Evolutionary conservation across 2,329 filamentous ascomycete species (phyloP), one percentile per base, ranked within the genome.

Genomic region (Fulvia fulva): DNA sequence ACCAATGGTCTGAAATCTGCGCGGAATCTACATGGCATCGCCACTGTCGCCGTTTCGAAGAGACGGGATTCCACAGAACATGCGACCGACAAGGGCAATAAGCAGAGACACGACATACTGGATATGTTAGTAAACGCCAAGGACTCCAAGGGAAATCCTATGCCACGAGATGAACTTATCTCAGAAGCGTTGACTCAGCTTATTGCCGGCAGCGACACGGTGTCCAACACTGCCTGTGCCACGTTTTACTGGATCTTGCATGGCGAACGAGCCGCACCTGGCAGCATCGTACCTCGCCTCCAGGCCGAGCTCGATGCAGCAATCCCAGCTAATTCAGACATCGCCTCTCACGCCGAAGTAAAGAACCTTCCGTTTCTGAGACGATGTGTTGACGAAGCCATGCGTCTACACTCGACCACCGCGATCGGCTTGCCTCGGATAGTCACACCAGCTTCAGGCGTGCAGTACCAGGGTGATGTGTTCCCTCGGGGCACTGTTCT

Each of bases 201-300:
- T 1, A 73, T 73, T n/a, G 71, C 71, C 16, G 71, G 71, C 7
- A 70, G 67, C n/a, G 71, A 73, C 44, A 73, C 71, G 3, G 68
- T 70, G 6, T 70, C 67, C 21, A 73, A 73, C 57, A 72, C 71
- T 1, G 32, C 71, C 5, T 65, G 62, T 22, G 67, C 63, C 16
- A 62, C 61, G 21, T 68, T 64, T 51, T 65, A 65, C 61, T 68
- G 59, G 62, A 67, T 65, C 45, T 53, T 62, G 25, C 61, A 59
- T 25, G 64, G 58, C 45, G 65, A 65, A 53, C 59, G 63, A 63
- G 56, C 66, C 62, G 62, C 67, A 53, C 68, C 69, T 59, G 64
- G 63, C 1, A 67, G 61, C 0, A 65, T 66, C 12, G 28, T 67
- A 2, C 56, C 64, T 21, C 61, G 61, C 25, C 55, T 73, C 6